Evolutionary conservation across 1,139 yeast species (phyloP), one percentile per base, ranked within the genome.

Genomic region (Hanseniaspora sp.): DNA sequence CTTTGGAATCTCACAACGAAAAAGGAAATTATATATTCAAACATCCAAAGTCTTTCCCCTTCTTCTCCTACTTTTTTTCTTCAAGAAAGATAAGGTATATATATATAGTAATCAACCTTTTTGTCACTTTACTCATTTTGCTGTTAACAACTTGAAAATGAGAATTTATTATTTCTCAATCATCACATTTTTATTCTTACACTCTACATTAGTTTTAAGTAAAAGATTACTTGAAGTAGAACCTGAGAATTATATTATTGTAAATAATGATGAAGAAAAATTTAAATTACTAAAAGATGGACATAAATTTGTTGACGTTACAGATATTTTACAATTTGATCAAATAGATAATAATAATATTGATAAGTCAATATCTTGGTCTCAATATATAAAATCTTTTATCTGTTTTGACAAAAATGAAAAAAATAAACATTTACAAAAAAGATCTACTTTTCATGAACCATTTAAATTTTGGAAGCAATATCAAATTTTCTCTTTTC

Each of bases 401-500:
- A 23, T 23, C 2, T 4, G 4, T 23, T 23, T 23, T 23, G 23
- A 23, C 7, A 9, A 9, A n/a, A n/a, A n/a, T n/a, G n/a, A n/a
- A n/a, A n/a, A n/a, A n/a, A n/a, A n/a, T n/a, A n/a, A n/a, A n/a
- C n/a, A n/a, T 39, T 17, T 23, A 7, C 7, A 23, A 7, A 43
- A 49, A 30, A 49, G 44, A 18, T 11, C 9, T 49, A 13, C 12
- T 8, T 12, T 2, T 3, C 1, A 15, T 1, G 23, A 31, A n/a
- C 15, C 18, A 42, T 18, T 31, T 3, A 42, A 31, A 5, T 48
- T 49, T 17, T 43, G 47, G 48, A 44, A 43, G 15, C 35, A 49
- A 17, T 49, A 49, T 9, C 53, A 49, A 17, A 29, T 49, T 2
- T 17, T 49, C 7, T 49, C 53, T 4, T 49, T 43, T 30, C 53